These are phyloP conservation scores for Alnus glutinosa DNA, from an alignment of 306 rosid species.

Conservation along the genomic window DNA sequence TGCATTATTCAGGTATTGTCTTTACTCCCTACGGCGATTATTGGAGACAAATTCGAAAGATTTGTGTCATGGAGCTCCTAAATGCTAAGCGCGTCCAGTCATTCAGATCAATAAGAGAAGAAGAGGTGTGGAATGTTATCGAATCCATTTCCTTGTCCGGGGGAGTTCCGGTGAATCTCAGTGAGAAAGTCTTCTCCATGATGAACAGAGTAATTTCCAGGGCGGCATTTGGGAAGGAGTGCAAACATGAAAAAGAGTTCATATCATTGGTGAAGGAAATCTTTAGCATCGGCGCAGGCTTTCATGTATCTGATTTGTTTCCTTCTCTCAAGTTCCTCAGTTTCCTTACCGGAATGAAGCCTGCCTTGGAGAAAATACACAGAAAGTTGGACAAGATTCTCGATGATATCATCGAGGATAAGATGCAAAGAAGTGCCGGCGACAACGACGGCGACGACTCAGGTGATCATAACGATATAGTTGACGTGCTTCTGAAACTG, in stretches of 20 bases:
- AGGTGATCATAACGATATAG: neutral
- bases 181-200: neutral
- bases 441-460: neutral
- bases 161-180: neutral
- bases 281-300: neutral
- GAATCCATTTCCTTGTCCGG: neutral
- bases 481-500: constrained; percentile 18
- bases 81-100: constrained; percentile 9
- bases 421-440: neutral
- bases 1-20: no score
- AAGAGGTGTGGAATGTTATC: constrained; percentile 19
- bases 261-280: neutral
- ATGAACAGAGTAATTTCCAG: neutral
- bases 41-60: no score
- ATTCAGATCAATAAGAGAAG: constrained; percentile 17
- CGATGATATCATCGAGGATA: constrained; percentile 6
- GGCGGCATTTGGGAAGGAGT: constrained; percentile 11
- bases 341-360: constrained; percentile 8
- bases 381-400: neutral
- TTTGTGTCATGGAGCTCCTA: no score
- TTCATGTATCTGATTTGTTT: constrained; percentile 4
- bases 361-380: neutral
- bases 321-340: constrained; percentile 6
- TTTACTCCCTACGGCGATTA: no score
- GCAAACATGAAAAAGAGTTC: constrained; percentile 4